Evolutionary conservation across 2,329 filamentous ascomycete species (phyloP).

Genomic region (Apiospora sp.): DNA sequence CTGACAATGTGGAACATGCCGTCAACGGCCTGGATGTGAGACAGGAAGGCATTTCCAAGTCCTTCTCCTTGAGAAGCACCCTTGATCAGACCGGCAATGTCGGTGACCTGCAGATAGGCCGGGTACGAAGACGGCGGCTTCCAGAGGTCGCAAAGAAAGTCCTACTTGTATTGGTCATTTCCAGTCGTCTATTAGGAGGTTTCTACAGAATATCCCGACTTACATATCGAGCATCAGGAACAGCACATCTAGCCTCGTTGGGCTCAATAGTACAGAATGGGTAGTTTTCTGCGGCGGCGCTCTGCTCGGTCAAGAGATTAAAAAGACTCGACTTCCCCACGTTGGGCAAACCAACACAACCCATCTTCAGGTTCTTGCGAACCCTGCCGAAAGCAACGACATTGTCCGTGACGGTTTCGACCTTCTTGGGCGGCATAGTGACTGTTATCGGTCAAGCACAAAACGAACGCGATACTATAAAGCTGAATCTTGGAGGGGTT

Average conservation of each 20-base stretch:
- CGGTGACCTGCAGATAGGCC: constrained; percentile 53
- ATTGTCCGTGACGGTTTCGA: constrained; percentile 49
- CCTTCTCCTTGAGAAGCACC: constrained; percentile 53
- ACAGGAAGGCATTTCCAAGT: constrained; percentile 54
- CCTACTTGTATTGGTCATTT: constrained; percentile 38
- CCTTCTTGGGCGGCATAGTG: constrained; percentile 53
- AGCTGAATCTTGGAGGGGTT: background rate
- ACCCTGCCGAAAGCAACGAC: constrained; percentile 53
- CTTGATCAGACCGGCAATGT: constrained; percentile 55
- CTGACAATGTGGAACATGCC: constrained; percentile 55
- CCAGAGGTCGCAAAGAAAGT: constrained; percentile 53
- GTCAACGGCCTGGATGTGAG: constrained; percentile 55
- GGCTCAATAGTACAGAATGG: constrained; percentile 57
- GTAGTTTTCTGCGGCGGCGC: constrained; percentile 53
- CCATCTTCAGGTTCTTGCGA: constrained; percentile 49
- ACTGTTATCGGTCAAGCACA: background rate
- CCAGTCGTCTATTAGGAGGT: constrained; percentile 25
- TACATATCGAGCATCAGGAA: constrained; percentile 52
- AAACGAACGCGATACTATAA: constrained; percentile 8
- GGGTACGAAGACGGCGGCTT: constrained; percentile 55
- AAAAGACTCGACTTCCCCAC: constrained; percentile 56
- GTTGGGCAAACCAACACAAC: constrained; percentile 54
- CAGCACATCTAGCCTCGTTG: constrained; percentile 54
- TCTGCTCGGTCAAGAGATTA: constrained; percentile 55
- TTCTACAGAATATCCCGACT: constrained; percentile 36